Conservation (phyloP, 441 rosid genomes). For the Gossypium gossypioides region DNA sequence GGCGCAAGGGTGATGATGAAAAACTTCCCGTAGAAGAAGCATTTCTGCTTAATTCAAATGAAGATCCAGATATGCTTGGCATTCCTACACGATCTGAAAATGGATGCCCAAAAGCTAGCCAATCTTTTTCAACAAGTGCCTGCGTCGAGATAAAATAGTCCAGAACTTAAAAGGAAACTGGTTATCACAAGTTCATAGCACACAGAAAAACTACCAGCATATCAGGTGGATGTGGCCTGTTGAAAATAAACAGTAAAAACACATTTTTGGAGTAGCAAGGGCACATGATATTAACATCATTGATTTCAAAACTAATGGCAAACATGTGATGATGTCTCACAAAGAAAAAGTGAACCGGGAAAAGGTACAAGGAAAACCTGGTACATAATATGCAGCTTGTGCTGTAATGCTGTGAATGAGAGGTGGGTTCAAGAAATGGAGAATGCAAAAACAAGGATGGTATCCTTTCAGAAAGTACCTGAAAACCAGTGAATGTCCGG, state of each 20-base stretch:
- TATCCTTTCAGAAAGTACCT: slow-evolving; percentile 39
- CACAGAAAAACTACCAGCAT: slow-evolving; percentile 6
- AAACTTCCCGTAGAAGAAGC: slow-evolving; percentile 73
- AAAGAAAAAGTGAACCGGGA: background rate
- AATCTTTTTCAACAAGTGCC: slow-evolving; percentile 96
- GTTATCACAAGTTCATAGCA: background rate
- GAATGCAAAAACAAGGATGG: background rate
- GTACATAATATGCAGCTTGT: background rate
- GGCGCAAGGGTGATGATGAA: slow-evolving; percentile 60
- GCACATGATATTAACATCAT: background rate
- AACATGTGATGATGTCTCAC: background rate
- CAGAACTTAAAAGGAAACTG: background rate
- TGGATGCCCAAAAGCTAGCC: slow-evolving; percentile 99
- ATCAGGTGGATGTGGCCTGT: background rate
- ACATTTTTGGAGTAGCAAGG: background rate
- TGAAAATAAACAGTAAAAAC: background rate
- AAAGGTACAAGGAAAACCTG: slow-evolving; percentile 1
- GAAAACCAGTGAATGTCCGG: slow-evolving; percentile 87
- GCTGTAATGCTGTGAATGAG: background rate
- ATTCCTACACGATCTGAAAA: slow-evolving; percentile 91
- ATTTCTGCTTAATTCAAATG: slow-evolving; percentile 62
- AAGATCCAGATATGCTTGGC: slow-evolving; percentile 62
- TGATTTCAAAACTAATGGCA: background rate
- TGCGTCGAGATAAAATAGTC: slow-evolving; percentile 21
- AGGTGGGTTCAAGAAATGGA: background rate